A percentile compares a stretch with the other conserved stretches of the same genome.
phyloP scores from a whole-genome alignment of 2,329 filamentous ascomycete genomes.

The Capronia epimyces region DNA sequence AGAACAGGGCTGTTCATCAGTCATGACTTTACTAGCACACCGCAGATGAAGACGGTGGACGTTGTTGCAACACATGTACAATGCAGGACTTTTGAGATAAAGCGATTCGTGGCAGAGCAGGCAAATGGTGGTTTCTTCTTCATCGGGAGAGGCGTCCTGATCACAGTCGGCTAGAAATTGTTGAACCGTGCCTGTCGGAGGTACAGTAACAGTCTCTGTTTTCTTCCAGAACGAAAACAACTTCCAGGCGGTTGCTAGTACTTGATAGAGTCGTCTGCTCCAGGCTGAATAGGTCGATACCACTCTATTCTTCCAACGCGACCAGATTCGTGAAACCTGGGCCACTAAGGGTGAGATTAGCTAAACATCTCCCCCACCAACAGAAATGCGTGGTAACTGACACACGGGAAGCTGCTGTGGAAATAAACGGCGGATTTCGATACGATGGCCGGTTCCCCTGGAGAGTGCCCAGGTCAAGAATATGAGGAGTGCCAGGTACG shows the following conservation, averaged over 20 bases:
- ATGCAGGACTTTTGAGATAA: background rate
- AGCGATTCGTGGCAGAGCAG: background rate
- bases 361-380: background rate
- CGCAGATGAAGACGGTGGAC: background rate
- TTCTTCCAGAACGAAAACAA: background rate
- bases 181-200: too few species aligned
- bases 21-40: background rate
- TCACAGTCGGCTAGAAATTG: background rate
- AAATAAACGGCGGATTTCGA: background rate
- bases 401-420: background rate
- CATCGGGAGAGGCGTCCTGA: background rate
- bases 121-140: background rate
- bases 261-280: background rate
- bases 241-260: background rate
- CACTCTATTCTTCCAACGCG: background rate
- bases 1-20: background rate
- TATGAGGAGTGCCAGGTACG: background rate
- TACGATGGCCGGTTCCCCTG: background rate
- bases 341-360: background rate
- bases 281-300: background rate
- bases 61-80: slow-evolving; percentile 5
- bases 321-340: background rate
- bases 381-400: background rate
- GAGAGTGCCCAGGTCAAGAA: background rate
- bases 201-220: background rate